These are phyloP conservation scores for Vairimorpha necatrix DNA, from an alignment of 371 early-diverging fungal species.

Conservation along the genomic window DNA sequence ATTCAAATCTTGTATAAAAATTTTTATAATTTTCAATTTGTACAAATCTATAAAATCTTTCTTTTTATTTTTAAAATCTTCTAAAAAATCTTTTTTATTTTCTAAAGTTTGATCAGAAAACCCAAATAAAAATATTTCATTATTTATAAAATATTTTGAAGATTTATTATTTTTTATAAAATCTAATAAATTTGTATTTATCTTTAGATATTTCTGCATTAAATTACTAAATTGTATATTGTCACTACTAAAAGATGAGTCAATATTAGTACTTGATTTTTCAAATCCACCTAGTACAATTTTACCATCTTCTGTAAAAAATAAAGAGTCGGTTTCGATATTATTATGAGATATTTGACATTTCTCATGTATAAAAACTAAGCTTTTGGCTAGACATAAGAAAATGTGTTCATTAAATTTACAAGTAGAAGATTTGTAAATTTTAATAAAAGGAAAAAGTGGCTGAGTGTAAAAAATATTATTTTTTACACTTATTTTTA, in stretches of 20 bases:
- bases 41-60: conserved; percentile 20
- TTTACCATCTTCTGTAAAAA: conserved; percentile 49
- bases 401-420: conserved; percentile 46
- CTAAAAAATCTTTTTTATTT: conserved; percentile 44
- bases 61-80: conserved; percentile 1
- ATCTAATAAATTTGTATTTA: background rate
- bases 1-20: conserved; percentile 30
- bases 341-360: conserved; percentile 38
- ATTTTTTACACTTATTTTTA: conserved; percentile 16
- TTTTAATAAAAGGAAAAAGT: conserved; percentile 35
- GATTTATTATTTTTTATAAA: background rate
- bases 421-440: conserved; percentile 1
- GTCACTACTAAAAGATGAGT: background rate
- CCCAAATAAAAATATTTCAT: conserved; percentile 27
- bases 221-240: conserved; percentile 32
- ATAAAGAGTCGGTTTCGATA: conserved; percentile 42
- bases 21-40: conserved; percentile 21
- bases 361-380: conserved; percentile 37
- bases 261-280: conserved; percentile 9
- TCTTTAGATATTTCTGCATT: background rate
- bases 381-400: conserved; percentile 26
- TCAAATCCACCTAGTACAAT: conserved; percentile 55
- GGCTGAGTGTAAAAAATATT: conserved; percentile 29
- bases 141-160: conserved; percentile 11
- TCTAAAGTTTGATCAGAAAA: conserved; percentile 15